Base-by-base conservation (phyloP, 2,329 filamentous ascomycete genomes). In the Arachnopeziza araneosa region DNA sequence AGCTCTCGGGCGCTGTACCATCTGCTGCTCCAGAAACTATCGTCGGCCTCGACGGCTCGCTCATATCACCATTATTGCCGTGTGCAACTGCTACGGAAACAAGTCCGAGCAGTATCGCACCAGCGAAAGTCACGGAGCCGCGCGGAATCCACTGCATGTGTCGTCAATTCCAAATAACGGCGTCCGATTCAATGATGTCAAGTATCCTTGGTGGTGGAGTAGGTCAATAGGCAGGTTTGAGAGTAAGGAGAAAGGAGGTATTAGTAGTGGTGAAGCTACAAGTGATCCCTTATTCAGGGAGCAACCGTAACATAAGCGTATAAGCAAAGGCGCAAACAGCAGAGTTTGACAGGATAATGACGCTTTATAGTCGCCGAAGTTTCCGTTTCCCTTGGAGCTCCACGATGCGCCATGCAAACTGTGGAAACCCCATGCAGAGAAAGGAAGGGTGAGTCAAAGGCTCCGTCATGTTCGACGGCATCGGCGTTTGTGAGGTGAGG, bases 1-100 rank as follows among this genome's bases (percentile, higher is more conserved):
- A 79, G 5, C 70, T 76, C 68, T 71, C 23, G 64, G 69, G 56
- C 65, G 66, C 21, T 63, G 65, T 50, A 10, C 58, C n/a, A 52
- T 50, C 58, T 14, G 62, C 26, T 8, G 54, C 52, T 23, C 24
- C 12, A 17, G 54, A 23, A n/a, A 32, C 32, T 10, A 59, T 55
- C 23, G 61, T 57, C 24, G 63, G 59, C 21, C 55, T 52, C 9
- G 60, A 24, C 14, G 61, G 8, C 21, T 44, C 56, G 52, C 53
- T 56, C 57, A 63, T 73, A 36, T 68, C 70, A 32, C 68, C 73
- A 63, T 71, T 63, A 52, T 66, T 60, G 48, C 65, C 64, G 24
- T 68, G 67, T 55, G 63, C 66, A 32, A 59, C 54, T 58, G 59
- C 66, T 50, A 61, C 52, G n/a, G 63, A 62, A 2, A 53, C 49